Base-by-base conservation (phyloP, 768 basidiomycete genomes). In the Bullera alba region DNA sequence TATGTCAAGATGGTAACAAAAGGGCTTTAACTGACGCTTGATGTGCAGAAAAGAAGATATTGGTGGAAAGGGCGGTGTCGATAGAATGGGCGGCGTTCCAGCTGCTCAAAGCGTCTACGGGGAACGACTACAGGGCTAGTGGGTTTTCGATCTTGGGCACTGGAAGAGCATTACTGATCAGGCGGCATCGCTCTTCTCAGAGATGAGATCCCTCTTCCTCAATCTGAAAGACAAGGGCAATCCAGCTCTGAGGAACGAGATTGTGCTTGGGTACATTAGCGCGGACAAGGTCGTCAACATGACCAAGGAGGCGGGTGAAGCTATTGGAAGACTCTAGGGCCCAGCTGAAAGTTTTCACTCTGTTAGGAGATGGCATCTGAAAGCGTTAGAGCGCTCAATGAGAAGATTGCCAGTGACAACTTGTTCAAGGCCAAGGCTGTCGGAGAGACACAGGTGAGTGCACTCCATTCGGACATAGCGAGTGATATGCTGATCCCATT, bases 211-310 rank as follows among this genome's bases (percentile, higher is more conserved):
- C 23, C 73, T 96, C 38, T 92, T 81, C 67, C 84, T 93, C 60
- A 97, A 97, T 72, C 78, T 99, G 61, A 96, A 95, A 73, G 92
- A 93, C 73, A 91, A 89, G 75, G 81, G 83, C 60, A 99, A 99
- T 72, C 90, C 91, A 15, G 78, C 79, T 25, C 70, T 99, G 48
- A 79, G 92, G 37, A 86, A 86, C 67, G 84, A 81, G 59, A 81
- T 99, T 53, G 85, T 93, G 28, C 80, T 83, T 34, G 93, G 93
- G 1, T 83, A 86, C 17, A 73, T 95, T 1, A 61, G 80, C 0
- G 79, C 83, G 0, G 79, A 81, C 43, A 81, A 77, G 56, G 82
- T 97, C 38, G 80, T 81, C 54, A 80, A 73, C 34, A 95, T 96
- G 90, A 77, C 79, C 0, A 88, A 84, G 66, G 79, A 84, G 77